Conservation (phyloP, 768 basidiomycete genomes). For the Leucosporidium yakuticum region DNA sequence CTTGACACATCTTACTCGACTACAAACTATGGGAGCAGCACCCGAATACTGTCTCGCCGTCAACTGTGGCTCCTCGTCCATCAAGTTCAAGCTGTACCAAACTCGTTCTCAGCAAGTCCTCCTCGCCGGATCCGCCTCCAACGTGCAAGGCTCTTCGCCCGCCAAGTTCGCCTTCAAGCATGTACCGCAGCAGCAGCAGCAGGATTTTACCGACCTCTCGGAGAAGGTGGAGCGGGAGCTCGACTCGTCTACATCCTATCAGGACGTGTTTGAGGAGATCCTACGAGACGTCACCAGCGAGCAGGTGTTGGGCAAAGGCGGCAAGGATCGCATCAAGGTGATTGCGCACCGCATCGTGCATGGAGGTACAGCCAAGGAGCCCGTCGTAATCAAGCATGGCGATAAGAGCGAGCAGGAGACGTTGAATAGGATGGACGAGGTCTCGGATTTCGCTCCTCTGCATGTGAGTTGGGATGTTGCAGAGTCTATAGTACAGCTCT, state of each 20-base stretch:
- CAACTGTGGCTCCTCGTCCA: conserved; percentile 40
- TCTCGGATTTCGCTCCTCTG: conserved; percentile 33
- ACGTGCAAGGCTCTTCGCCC: conserved; percentile 21
- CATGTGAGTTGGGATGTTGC: conserved; percentile 24
- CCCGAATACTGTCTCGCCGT: conserved; percentile 12
- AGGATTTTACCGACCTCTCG: background rate
- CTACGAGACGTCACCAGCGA: conserved; percentile 42
- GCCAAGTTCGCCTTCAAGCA: conserved; percentile 12
- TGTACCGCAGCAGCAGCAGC: conserved; percentile 14
- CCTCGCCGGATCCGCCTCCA: conserved; percentile 21
- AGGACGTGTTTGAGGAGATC: conserved; percentile 44
- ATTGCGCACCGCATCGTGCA: conserved; percentile 81
- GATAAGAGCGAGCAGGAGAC: conserved; percentile 66
- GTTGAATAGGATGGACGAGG: conserved; percentile 49
- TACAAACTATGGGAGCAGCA: background rate
- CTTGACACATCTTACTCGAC: background rate
- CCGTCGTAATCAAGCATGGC: conserved; percentile 61
- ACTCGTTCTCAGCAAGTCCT: background rate
- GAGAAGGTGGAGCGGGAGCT: conserved; percentile 30
- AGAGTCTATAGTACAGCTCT: conserved; percentile 51
- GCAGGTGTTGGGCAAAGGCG: conserved; percentile 43
- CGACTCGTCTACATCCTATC: conserved; percentile 37
- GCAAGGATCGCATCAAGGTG: conserved; percentile 47
- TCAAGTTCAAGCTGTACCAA: conserved; percentile 41
- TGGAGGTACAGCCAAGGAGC: conserved; percentile 69